Evolutionary conservation across 2,329 filamentous ascomycete species (phyloP), one percentile per base, ranked within the genome.

Genomic region (Stemphylium vesicarium): DNA sequence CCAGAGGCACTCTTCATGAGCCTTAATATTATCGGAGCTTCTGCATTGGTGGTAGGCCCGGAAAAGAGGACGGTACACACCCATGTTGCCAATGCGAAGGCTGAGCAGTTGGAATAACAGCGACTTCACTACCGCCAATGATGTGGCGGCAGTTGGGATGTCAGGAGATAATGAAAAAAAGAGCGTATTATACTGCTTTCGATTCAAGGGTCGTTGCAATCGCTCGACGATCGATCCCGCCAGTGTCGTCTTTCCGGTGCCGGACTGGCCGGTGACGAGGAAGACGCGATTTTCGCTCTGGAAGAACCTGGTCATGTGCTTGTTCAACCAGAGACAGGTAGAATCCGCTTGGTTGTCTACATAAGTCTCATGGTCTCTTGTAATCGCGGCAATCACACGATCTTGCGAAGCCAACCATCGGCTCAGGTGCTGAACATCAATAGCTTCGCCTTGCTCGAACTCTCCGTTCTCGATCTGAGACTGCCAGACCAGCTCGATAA

Each of bases 321-420:
- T 77, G 26, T 82, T 78, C 51, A 84, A 83, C 82, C 82, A 85
- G 48, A 82, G 75, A 55, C 82, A 83, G 4, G 82, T 84, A 43
- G 79, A 80, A 39, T 84, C 82, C 6, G 77, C 80, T 45, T 82
- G 71, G 68, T 75, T 53, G 64, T 77, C 65, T 65, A 75, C 60
- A 62, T 79, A 73, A 41, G 78, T 70, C 3, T 71, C 69, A 37
- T 76, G 78, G 66, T 76, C 80, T 48, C 63, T 77, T 50, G 65
- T 77, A 38, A 83, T 73, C 4, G 79, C 71, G 11, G 76, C 74
- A 11, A 82, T 67, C 15, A 81, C 72, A 62, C 66, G 77, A 65
- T 84, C 81, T 36, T 81, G 77, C 1, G 80, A 79, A 12, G 74
- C 71, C 4, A 84, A 65, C 75, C 78, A 81, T 35, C 71, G 64